Evolutionary conservation across 2,329 filamentous ascomycete genomes (phyloP).

Genomic region (Ustilaginoidea virens): DNA sequence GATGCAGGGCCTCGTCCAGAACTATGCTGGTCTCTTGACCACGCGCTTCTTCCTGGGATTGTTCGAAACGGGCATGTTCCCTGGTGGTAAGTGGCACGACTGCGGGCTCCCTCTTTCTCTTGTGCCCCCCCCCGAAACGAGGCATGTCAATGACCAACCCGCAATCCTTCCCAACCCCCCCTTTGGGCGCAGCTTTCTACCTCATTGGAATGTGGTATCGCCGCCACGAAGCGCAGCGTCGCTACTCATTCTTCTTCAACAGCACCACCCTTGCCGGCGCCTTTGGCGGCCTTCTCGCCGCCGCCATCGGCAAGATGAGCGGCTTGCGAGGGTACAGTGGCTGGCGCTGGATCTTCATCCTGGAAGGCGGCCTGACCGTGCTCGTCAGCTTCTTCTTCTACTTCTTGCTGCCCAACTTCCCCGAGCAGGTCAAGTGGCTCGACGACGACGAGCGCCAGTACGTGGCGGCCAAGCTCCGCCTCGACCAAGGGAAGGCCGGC

Average conservation of each 20-base stretch:
- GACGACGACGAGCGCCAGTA: slow-evolving; percentile 52
- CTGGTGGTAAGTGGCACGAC: slow-evolving; percentile 17
- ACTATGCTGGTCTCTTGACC: slow-evolving; percentile 60
- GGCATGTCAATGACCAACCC: too few relatives aligned
- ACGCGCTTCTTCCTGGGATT: slow-evolving; percentile 77
- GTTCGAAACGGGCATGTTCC: slow-evolving; percentile 61
- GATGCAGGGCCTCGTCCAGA: slow-evolving; percentile 62
- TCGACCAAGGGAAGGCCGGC: slow-evolving; percentile 53
- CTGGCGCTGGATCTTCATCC: slow-evolving; percentile 55
- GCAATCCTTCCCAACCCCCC: too few relatives aligned
- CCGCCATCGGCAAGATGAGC: slow-evolving; percentile 69
- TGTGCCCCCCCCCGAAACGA: too few relatives aligned
- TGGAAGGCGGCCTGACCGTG: slow-evolving; percentile 38
- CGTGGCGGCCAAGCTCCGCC: slow-evolving; percentile 48
- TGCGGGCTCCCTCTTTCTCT: too few relatives aligned
- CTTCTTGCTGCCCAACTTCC: slow-evolving; percentile 51
- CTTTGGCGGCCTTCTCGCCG: slow-evolving; percentile 75
- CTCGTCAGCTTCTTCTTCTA: slow-evolving; percentile 38
- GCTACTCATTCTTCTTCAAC: slow-evolving; percentile 89
- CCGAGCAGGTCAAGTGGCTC: slow-evolving; percentile 58
- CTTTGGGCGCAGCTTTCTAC: slow-evolving; percentile 32
- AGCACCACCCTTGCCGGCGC: slow-evolving; percentile 66
- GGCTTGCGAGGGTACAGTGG: slow-evolving; percentile 38
- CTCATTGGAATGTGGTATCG: slow-evolving; percentile 83
- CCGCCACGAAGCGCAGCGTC: slow-evolving; percentile 72